A percentile compares a stretch with the other conserved stretches of the same genome.
Evolutionary conservation across 768 basidiomycete genomes (phyloP).

Genomic region (Mycena metata): DNA sequence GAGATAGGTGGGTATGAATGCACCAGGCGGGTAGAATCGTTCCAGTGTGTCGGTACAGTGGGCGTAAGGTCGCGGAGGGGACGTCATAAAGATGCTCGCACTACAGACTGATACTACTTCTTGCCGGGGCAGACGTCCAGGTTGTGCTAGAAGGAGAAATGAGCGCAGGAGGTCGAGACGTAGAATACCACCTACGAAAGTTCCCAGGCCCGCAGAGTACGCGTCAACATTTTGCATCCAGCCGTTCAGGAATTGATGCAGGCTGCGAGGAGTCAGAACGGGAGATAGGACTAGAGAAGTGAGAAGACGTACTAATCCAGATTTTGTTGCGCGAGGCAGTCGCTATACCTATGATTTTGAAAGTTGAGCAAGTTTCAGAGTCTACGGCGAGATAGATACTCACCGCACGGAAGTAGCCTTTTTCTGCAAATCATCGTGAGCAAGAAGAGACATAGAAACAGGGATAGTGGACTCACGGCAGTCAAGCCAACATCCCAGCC

Average conservation of each 20-base stretch:
- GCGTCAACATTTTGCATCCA: slow-evolving; percentile 75
- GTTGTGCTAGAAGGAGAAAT: slow-evolving; percentile 76
- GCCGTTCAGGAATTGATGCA: slow-evolving; percentile 80
- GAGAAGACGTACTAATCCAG: slow-evolving; percentile 79
- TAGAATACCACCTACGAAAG: too few species aligned
- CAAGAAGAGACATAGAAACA: background rate
- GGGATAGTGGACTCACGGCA: slow-evolving; percentile 52
- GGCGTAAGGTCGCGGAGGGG: slow-evolving; percentile 1
- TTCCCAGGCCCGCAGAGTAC: slow-evolving; percentile 46
- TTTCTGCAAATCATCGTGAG: slow-evolving; percentile 47
- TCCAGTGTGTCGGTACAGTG: slow-evolving; percentile 29
- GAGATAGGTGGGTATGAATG: slow-evolving; percentile 10
- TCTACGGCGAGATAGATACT: slow-evolving; percentile 61
- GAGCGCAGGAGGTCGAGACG: background rate
- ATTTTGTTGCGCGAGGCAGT: slow-evolving; percentile 70
- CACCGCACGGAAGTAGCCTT: slow-evolving; percentile 71
- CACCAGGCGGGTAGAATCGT: slow-evolving; percentile 18
- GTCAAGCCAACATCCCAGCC: slow-evolving; percentile 77
- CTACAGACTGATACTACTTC: background rate
- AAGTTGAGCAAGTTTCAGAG: too few species aligned
- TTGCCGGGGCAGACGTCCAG: slow-evolving; percentile 55
- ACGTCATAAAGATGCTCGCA: background rate
- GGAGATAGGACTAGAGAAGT: background rate
- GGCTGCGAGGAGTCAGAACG: slow-evolving; percentile 52
- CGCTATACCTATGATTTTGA: too few species aligned